A percentile compares a stretch with the other conserved stretches of the same genome.
Conservation (phyloP, 2,329 filamentous ascomycete genomes). For the Pseudogymnoascus sp. region DNA sequence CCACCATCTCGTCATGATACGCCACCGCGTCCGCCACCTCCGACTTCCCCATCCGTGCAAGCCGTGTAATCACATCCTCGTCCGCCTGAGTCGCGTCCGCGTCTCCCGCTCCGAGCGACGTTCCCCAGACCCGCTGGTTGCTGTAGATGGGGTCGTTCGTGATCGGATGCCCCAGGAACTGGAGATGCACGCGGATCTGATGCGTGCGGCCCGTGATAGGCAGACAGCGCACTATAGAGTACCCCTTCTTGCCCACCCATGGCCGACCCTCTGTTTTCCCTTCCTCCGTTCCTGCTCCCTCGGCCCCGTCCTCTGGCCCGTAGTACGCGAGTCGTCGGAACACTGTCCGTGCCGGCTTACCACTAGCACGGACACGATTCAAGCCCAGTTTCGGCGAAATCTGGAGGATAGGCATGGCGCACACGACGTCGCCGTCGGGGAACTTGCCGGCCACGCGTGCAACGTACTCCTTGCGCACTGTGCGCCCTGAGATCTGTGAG, state of each 20-base stretch:
- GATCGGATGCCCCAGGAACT: constrained; percentile 90
- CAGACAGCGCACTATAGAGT: constrained; percentile 89
- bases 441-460: constrained; percentile 87
- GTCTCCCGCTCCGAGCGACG: constrained; percentile 61
- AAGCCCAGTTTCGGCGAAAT: constrained; percentile 93
- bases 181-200: constrained; percentile 88
- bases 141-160: constrained; percentile 97
- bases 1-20: constrained; percentile 90
- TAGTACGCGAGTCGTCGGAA: constrained; percentile 94
- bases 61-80: constrained; percentile 78
- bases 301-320: constrained; percentile 38
- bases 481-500: constrained; percentile 67
- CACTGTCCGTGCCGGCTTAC: constrained; percentile 81
- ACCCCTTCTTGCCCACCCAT: constrained; percentile 59
- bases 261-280: constrained; percentile 24
- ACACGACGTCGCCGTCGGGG: constrained; percentile 82
- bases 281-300: constrained; percentile 19
- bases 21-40: constrained; percentile 85
- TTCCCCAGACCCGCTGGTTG: constrained; percentile 85
- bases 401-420: constrained; percentile 85
- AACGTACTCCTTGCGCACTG: constrained; percentile 90
- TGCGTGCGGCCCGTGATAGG: constrained; percentile 92
- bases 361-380: constrained; percentile 88
- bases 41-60: constrained; percentile 87
- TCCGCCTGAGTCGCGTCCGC: constrained; percentile 63